A percentile compares a stretch with the other conserved stretches of the same genome.
Conservation (phyloP, 2,329 filamentous ascomycete genomes). For the Fusarium chlamydosporum region DNA sequence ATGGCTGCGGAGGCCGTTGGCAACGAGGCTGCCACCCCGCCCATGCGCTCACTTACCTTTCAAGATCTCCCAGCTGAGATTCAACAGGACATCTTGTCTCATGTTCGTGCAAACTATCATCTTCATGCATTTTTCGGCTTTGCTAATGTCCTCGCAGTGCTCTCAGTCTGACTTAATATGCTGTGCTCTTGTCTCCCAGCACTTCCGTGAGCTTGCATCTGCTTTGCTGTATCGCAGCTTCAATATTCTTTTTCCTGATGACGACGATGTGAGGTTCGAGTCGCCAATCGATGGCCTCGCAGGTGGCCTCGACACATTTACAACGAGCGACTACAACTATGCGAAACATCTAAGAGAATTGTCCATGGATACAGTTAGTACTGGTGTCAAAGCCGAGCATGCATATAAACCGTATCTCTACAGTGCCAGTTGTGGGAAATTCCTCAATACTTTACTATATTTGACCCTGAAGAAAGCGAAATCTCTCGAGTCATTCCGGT, state of each 20-base stretch:
- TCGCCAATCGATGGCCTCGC: slow-evolving; percentile 70
- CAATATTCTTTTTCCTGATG: slow-evolving; percentile 72
- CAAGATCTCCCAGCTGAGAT: slow-evolving; percentile 64
- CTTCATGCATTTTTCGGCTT: not conserved
- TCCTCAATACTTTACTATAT: slow-evolving; percentile 72
- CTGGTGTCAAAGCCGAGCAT: slow-evolving; percentile 66
- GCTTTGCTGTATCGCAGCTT: slow-evolving; percentile 72
- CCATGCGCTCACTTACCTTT: slow-evolving; percentile 52
- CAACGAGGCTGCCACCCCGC: slow-evolving; percentile 48
- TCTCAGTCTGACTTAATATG: slow-evolving; percentile 67
- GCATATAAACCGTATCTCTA: slow-evolving; percentile 69
- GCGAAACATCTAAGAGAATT: slow-evolving; percentile 69
- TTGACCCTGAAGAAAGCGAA: slow-evolving; percentile 69
- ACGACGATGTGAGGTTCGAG: slow-evolving; percentile 67
- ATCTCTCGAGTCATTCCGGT: slow-evolving; percentile 70
- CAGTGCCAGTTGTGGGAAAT: slow-evolving; percentile 71
- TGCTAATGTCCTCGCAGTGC: slow-evolving; percentile 58
- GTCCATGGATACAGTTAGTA: slow-evolving; percentile 68
- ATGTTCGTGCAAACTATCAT: slow-evolving; percentile 56
- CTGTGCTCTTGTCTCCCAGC: slow-evolving; percentile 70
- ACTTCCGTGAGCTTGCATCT: slow-evolving; percentile 71
- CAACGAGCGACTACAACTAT: slow-evolving; percentile 75
- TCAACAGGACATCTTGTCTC: slow-evolving; percentile 63
- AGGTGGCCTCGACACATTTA: slow-evolving; percentile 71
- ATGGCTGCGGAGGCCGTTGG: slow-evolving; percentile 57